phyloP scores from a whole-genome alignment of 1,139 yeast genomes.

The Suhomyces maxii region DNA sequence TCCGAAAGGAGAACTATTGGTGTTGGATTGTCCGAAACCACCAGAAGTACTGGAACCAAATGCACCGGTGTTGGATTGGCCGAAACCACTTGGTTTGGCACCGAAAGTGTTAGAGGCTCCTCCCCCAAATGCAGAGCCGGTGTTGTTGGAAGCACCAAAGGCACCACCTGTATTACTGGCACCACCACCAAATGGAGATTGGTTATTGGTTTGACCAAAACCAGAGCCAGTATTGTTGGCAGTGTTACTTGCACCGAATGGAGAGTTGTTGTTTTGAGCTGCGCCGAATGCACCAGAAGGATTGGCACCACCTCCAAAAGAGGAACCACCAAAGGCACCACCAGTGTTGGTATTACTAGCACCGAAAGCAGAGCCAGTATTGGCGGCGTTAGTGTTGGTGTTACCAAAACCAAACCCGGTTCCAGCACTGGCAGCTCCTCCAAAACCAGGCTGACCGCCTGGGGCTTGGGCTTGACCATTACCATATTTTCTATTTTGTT shows the following conservation, averaged over 20 bases:
- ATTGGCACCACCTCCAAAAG: constrained; percentile 18
- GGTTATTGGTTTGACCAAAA: constrained; percentile 17
- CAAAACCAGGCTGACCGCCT: constrained; percentile 22
- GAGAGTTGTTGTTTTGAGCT: constrained; percentile 5
- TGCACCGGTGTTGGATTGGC: constrained; percentile 17
- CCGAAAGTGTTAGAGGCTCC: constrained; percentile 17
- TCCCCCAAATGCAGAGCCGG: constrained; percentile 26
- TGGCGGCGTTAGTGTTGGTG: constrained; percentile 18
- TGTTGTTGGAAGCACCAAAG: constrained; percentile 21
- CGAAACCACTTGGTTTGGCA: constrained; percentile 12
- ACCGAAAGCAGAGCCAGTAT: constrained; percentile 21
- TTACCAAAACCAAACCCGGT: constrained; percentile 25
- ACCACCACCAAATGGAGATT: constrained; percentile 18
- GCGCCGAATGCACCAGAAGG: constrained; percentile 14
- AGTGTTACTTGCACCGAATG: constrained; percentile 13
- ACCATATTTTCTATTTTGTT: constrained; percentile 68
- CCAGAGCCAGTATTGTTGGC: constrained; percentile 14
- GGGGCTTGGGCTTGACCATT: constrained; percentile 17
- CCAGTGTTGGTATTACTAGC: constrained; percentile 18
- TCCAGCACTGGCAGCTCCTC: constrained; percentile 20
- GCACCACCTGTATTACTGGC: constrained; percentile 12
- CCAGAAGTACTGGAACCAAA: constrained; percentile 21
- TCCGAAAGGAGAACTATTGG: constrained; percentile 15
- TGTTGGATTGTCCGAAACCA: constrained; percentile 6
- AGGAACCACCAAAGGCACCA: constrained; percentile 11